Percentiles rank a stretch among this genome's conserved stretches.
Conservation (phyloP, 768 basidiomycete species). For the Tulasnella sp. region DNA sequence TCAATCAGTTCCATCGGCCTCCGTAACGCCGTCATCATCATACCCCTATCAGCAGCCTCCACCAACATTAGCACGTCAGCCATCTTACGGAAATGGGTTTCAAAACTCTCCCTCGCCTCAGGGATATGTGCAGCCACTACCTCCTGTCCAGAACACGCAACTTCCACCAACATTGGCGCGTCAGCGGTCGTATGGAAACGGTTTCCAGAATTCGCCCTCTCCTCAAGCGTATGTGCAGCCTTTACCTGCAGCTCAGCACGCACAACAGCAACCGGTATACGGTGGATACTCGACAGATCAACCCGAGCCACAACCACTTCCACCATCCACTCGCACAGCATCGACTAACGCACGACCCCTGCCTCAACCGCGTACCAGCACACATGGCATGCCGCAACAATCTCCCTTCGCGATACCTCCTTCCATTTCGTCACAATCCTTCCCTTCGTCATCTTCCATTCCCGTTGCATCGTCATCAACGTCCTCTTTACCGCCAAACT, state of each 20-base stretch:
- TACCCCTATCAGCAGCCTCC: slow-evolving; percentile 9
- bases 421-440: neutral
- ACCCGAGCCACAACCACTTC: neutral
- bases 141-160: neutral
- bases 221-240: neutral
- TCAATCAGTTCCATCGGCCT: neutral
- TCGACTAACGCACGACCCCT: neutral
- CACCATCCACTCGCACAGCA: neutral
- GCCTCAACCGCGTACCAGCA: neutral
- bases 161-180: neutral
- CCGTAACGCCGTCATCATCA: too few relatives aligned
- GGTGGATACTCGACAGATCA: neutral
- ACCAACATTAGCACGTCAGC: neutral
- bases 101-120: neutral
- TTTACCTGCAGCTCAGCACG: neutral
- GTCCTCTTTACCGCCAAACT: too few relatives aligned
- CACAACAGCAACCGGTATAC: neutral
- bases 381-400: neutral
- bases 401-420: neutral
- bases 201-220: neutral
- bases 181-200: neutral
- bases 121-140: neutral
- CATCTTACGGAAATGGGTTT: neutral
- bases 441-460: neutral
- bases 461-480: neutral